Percentiles rank a stretch among this genome's conserved stretches.
Evolutionary conservation across 75 land plant species (phyloP).

Genomic region (Ceratopteris richardii): DNA sequence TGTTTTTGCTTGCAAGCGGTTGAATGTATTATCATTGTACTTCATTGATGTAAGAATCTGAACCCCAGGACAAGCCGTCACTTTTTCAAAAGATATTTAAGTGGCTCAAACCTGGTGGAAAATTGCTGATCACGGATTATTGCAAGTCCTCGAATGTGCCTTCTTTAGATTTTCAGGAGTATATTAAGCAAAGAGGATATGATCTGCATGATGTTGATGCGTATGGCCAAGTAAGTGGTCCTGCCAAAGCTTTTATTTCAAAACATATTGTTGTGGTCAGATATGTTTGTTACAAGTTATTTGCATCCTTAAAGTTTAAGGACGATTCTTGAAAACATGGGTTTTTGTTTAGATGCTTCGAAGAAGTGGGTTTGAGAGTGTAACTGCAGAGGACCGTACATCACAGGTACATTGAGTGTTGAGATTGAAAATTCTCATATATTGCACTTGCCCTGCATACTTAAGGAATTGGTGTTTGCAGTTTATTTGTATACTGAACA

Average conservation of each 20-base stretch:
- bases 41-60: too few species aligned
- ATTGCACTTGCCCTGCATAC: too few species aligned
- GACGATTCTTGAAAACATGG: neutral
- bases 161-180: conserved; percentile 59
- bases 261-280: too few species aligned
- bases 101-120: conserved; percentile 96
- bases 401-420: conserved; percentile 49
- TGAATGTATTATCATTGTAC: too few species aligned
- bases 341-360: conserved; percentile 54
- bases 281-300: too few species aligned
- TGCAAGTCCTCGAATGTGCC: conserved; percentile 56
- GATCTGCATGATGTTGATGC: conserved; percentile 81
- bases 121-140: conserved; percentile 84
- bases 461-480: conserved; percentile 19
- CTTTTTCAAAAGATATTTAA: conserved; percentile 63
- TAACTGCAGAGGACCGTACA: conserved; percentile 91
- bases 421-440: too few species aligned
- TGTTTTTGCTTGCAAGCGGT: too few species aligned
- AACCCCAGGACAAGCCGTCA: conserved; percentile 94
- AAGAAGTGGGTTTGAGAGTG: conserved; percentile 78
- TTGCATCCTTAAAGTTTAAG: too few species aligned
- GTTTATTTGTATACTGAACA: conserved; percentile 65
- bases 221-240: conserved; percentile 94
- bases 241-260: too few species aligned
- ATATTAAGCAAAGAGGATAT: conserved; percentile 92